Conservation (phyloP, 2,329 filamentous ascomycete species). For the Graphiopsis chlorocephala region DNA sequence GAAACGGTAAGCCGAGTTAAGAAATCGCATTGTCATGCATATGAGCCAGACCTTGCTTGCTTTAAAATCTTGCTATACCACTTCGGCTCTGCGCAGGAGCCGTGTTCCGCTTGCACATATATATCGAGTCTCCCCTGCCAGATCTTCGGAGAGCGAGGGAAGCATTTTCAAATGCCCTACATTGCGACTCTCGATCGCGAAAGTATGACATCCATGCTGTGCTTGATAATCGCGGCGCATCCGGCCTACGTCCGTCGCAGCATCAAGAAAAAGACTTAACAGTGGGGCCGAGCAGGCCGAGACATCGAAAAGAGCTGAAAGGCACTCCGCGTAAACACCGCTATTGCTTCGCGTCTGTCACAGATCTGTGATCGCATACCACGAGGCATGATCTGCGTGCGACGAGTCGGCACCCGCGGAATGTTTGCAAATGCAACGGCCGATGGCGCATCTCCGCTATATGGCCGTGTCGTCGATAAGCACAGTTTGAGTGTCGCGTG, state of each 20-base stretch:
- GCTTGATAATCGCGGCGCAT: neutral
- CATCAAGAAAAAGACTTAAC: constrained; percentile 3
- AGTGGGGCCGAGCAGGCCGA: constrained; percentile 13
- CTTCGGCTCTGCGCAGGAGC: neutral
- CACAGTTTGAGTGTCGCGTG: neutral
- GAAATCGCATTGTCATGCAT: constrained; percentile 3
- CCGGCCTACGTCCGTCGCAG: neutral
- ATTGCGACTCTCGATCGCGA: neutral
- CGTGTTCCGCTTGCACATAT: neutral
- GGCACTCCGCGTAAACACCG: constrained; percentile 11
- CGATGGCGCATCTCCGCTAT: neutral
- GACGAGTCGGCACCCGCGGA: neutral
- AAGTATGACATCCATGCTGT: neutral
- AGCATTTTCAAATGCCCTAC: neutral
- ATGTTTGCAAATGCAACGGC: neutral
- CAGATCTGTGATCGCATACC: neutral
- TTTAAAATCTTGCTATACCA: neutral
- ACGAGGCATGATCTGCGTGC: neutral
- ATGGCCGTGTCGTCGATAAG: neutral
- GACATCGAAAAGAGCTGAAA: neutral
- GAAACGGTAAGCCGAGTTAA: neutral
- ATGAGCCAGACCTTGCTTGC: neutral
- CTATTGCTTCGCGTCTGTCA: neutral
- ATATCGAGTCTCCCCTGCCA: neutral
- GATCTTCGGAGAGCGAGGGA: neutral